Base-by-base conservation (phyloP, 2,329 filamentous ascomycete species). In the Aspergillus quadricinctus region DNA sequence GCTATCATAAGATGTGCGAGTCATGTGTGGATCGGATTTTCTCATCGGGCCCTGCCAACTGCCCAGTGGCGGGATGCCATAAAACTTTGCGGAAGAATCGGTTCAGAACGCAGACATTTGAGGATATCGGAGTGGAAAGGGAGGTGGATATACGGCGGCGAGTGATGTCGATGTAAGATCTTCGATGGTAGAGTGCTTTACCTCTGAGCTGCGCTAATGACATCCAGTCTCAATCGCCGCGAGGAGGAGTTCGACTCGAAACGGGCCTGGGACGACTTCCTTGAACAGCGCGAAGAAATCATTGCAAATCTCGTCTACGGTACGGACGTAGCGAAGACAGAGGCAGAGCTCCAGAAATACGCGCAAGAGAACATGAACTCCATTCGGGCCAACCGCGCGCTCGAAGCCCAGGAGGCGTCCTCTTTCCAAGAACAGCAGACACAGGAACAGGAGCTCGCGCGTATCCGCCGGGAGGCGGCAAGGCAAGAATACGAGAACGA, bases 1-100 rank as follows among this genome's bases (percentile, higher is more conserved):
- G 94, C 83, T 99, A 99, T 80, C 94, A 99, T 81, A 91, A 91
- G 65, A 97, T 99, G 90, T 99, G 94, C 80, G 88, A 91, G 73
- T 92, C 90, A 56, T 99, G 94, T 78, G 92, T 97, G 45, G 89
- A 93, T 75, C 89, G 93, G 55, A 90, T 97, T 66, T 99, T 97
- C 81, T 89, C 88, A 37, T 87, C 90, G 54, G 94, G 94, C 0
- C 94, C 94, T 0, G 90, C 92, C 55, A 89, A 92, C 59, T 99
- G 95, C 71, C 94, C 94, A 1, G 90, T 97, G 57, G 90, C 90
- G 0, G 89, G 88, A 43, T 99, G 94, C 77, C 84, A 86, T 71
- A 88, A 89, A 72, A 97, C 92, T 0, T 81, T 99, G 5, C 88
- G 94, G 1, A 90, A 92, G 68, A 84, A 87, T 56, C 86, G 87